Evolutionary conservation across 2,329 filamentous ascomycete species (phyloP).

Genomic region (Lecanicillium sp.): DNA sequence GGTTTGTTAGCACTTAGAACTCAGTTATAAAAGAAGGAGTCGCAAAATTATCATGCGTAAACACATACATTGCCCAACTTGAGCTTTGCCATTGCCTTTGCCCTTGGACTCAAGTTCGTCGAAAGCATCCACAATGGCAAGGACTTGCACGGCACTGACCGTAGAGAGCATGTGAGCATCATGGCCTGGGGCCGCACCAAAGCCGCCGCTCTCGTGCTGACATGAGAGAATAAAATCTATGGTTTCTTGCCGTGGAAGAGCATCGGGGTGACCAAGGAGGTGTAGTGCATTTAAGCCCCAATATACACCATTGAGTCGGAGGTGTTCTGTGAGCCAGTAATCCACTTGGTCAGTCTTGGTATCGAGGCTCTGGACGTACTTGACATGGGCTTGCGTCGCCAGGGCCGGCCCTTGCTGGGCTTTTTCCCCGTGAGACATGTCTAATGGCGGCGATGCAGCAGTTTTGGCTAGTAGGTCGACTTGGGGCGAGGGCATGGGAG

Average conservation of each 20-base stretch:
- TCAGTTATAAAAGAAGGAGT: constrained; percentile 3
- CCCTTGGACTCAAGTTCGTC: constrained; percentile 69
- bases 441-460: no score
- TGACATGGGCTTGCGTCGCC: constrained; percentile 60
- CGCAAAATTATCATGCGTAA: no score
- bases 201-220: constrained; percentile 79
- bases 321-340: constrained; percentile 96
- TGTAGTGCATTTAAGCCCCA: constrained; percentile 90
- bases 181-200: constrained; percentile 87
- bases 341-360: constrained; percentile 89
- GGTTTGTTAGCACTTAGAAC: constrained; percentile 14
- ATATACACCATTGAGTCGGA: constrained; percentile 91
- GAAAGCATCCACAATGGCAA: constrained; percentile 78
- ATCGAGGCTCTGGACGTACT: constrained; percentile 89
- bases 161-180: constrained; percentile 96
- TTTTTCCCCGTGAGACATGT: constrained; percentile 19
- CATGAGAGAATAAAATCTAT: constrained; percentile 96
- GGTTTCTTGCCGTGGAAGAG: constrained; percentile 69
- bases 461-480: not conserved
- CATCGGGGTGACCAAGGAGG: constrained; percentile 72
- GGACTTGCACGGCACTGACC: constrained; percentile 87
- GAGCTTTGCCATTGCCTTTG: constrained; percentile 51
- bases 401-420: constrained; percentile 33
- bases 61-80: constrained; percentile 70
- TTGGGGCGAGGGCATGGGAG: not conserved